Evolutionary conservation across 192 early-diverging fungal species (phyloP).

Genomic region (Chytriomyces sp.): DNA sequence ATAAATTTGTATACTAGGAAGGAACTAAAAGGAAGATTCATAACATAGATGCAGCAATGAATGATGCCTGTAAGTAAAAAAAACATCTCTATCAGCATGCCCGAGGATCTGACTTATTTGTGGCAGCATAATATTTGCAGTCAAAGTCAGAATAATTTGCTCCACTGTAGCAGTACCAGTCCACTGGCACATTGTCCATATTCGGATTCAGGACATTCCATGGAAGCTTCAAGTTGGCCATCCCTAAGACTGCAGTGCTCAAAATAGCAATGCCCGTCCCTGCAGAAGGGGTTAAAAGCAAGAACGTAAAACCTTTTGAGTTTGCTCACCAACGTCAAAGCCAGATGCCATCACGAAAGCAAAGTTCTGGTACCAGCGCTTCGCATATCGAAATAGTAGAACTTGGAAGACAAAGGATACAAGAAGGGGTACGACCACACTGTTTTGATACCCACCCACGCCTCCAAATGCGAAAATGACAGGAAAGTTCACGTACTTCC

Average conservation of each 20-base stretch:
- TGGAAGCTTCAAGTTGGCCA: neutral
- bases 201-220: conserved; percentile 10
- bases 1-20: neutral
- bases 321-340: conserved; percentile 58
- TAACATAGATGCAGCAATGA: neutral
- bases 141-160: neutral
- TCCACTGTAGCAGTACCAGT: conserved; percentile 13
- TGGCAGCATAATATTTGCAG: conserved; percentile 5
- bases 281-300: too few relatives aligned
- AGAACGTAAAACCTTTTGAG: too few relatives aligned
- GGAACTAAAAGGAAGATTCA: neutral
- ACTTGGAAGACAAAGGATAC: conserved; percentile 59
- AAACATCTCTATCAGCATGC: too few relatives aligned
- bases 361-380: conserved; percentile 48
- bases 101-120: neutral
- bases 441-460: conserved; percentile 28
- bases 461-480: conserved; percentile 13
- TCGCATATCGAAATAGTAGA: conserved; percentile 36
- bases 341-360: conserved; percentile 60
- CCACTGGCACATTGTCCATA: neutral
- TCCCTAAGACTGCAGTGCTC: conserved; percentile 1
- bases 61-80: neutral
- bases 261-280: conserved; percentile 19
- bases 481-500: conserved; percentile 37
- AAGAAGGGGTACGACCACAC: conserved; percentile 28